These are phyloP conservation scores for Tetracladium maxilliforme DNA, from an alignment of 2,329 filamentous ascomycete genomes.

Conservation along the genomic window DNA sequence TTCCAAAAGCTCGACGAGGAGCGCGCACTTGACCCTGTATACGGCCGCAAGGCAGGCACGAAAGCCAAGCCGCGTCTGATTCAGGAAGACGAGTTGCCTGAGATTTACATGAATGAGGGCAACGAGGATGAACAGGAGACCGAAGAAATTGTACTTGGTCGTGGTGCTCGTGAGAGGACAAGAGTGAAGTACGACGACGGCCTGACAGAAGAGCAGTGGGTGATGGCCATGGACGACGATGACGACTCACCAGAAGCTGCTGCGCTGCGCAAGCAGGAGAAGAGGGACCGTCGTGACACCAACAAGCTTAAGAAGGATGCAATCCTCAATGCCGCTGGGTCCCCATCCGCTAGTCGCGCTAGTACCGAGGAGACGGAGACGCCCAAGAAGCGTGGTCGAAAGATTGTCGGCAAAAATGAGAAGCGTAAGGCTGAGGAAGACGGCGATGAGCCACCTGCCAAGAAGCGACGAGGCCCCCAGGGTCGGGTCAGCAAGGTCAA, in stretches of 20 bases:
- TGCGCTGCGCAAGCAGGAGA: conserved; percentile 75
- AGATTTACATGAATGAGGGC: conserved; percentile 84
- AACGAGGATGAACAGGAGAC: conserved; percentile 67
- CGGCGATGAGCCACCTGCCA: conserved; percentile 58
- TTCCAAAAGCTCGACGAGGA: conserved; percentile 81
- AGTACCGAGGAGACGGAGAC: conserved; percentile 70
- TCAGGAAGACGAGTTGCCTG: conserved; percentile 75
- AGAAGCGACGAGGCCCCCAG: conserved; percentile 63
- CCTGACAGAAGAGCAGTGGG: conserved; percentile 96
- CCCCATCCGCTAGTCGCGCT: conserved; percentile 64
- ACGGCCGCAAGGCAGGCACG: conserved; percentile 50
- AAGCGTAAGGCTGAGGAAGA: conserved; percentile 75
- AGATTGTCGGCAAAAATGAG: conserved; percentile 54
- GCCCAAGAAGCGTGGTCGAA: conserved; percentile 74
- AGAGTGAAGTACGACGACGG: conserved; percentile 94
- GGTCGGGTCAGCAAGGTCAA: conserved; percentile 47
- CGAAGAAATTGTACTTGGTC: conserved; percentile 61
- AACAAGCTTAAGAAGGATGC: conserved; percentile 57
- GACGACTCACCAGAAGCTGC: conserved; percentile 90
- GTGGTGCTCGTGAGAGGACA: conserved; percentile 88
- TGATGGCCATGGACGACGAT: conserved; percentile 93
- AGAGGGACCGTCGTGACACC: conserved; percentile 62
- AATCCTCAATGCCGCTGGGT: conserved; percentile 42
- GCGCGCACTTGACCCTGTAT: conserved; percentile 47
- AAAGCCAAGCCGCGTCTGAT: conserved; percentile 67